A percentile compares a stretch with the other conserved stretches of the same genome.
Conservation (phyloP, 2,329 filamentous ascomycete species). For the Pestalotiopsis sp. region DNA sequence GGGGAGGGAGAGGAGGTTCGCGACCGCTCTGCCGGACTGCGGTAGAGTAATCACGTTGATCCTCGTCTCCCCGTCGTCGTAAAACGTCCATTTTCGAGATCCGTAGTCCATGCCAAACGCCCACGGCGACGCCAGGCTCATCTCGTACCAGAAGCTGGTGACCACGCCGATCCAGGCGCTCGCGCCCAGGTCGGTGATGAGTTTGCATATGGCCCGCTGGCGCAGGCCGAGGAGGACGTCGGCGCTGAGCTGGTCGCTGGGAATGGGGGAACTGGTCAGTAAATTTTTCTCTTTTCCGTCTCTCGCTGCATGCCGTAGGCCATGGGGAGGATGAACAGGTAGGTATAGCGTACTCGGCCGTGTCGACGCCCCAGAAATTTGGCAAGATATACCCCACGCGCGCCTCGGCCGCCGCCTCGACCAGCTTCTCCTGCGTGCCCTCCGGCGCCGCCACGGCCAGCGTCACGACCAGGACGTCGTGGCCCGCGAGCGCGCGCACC, state of each 20-base stretch:
- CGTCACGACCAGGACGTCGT: conserved; percentile 62
- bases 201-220: conserved; percentile 28
- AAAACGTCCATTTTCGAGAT: conserved; percentile 44
- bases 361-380: conserved; percentile 26
- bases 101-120: conserved; percentile 52
- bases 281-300: neutral
- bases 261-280: neutral
- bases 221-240: conserved; percentile 32
- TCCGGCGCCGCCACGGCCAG: conserved; percentile 43
- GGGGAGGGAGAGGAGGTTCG: conserved; percentile 51
- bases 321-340: neutral
- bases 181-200: conserved; percentile 41
- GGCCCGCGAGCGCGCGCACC: conserved; percentile 50
- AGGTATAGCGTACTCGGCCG: neutral
- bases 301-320: no score
- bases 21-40: conserved; percentile 50
- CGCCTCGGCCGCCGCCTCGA: conserved; percentile 57
- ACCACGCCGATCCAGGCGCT: conserved; percentile 46
- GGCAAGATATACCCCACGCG: conserved; percentile 59
- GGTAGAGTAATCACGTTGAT: conserved; percentile 47
- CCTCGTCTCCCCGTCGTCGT: conserved; percentile 57
- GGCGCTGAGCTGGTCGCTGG: conserved; percentile 35
- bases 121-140: conserved; percentile 41
- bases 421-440: conserved; percentile 50
- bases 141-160: conserved; percentile 58